Evolutionary conservation across 768 basidiomycete genomes (phyloP).

Genomic region (Mycena indigotica): DNA sequence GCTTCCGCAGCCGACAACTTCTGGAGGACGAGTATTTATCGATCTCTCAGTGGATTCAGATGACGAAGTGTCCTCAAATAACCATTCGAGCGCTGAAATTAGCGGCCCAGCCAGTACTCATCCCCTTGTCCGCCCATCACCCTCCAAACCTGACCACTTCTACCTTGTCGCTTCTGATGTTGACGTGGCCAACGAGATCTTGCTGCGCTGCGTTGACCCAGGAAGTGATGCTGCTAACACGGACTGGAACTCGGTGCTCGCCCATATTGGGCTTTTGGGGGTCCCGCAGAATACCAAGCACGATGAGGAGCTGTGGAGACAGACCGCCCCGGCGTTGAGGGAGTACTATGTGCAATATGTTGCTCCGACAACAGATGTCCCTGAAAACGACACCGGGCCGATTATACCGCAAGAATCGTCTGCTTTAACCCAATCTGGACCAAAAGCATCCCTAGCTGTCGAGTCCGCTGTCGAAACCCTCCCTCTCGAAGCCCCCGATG

Average conservation of each 20-base stretch:
- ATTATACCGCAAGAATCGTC: not conserved
- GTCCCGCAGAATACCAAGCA: not conserved
- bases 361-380: not conserved
- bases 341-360: constrained; percentile 3
- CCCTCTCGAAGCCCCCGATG: not conserved
- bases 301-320: not conserved
- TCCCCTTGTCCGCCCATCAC: constrained; percentile 1
- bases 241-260: constrained; percentile 12
- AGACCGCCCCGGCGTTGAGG: constrained; percentile 5
- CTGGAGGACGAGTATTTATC: not conserved
- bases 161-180: not conserved
- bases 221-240: not conserved
- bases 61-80: not conserved
- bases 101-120: not conserved
- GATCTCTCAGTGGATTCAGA: not conserved
- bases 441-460: not conserved
- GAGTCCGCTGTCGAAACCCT: not conserved
- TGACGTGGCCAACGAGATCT: not conserved
- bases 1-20: not conserved
- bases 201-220: not conserved
- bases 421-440: not conserved
- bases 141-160: constrained; percentile 6
- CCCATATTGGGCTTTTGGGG: constrained; percentile 2
- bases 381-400: not conserved
- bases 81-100: not conserved